Conservation (phyloP, 257 asterid species). For the Anisodus tanguticus region DNA sequence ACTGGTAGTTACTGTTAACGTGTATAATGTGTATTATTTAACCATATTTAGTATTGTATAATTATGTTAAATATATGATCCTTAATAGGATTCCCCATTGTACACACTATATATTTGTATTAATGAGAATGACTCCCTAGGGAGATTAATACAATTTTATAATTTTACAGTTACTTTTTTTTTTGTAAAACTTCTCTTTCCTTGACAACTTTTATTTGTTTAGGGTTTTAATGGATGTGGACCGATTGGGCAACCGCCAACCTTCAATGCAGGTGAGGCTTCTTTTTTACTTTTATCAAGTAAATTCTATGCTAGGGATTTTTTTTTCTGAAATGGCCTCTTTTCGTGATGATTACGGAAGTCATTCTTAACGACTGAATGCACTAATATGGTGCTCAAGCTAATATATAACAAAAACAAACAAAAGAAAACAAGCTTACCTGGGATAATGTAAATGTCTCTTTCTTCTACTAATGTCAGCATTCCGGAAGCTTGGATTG, state of each 20-base stretch:
- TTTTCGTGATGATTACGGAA: neutral
- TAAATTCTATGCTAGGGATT: slow-evolving; percentile 23
- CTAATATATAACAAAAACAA: slow-evolving; percentile 7
- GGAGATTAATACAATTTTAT: too few relatives aligned
- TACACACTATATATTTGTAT: too few relatives aligned
- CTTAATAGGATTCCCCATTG: too few relatives aligned
- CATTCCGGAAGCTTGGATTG: slow-evolving; percentile 90
- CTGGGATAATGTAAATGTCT: slow-evolving; percentile 24
- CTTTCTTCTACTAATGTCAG: slow-evolving; percentile 56
- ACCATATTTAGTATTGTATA: too few relatives aligned
- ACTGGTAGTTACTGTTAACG: neutral
- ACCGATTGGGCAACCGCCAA: slow-evolving; percentile 73
- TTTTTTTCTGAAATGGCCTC: neutral
- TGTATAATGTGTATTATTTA: too few relatives aligned
- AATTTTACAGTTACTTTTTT: neutral
- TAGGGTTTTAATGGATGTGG: slow-evolving; percentile 93
- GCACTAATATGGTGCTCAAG: neutral
- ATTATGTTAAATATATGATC: too few relatives aligned
- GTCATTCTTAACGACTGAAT: slow-evolving; percentile 18
- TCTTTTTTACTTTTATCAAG: slow-evolving; percentile 30
- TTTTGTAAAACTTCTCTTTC: neutral
- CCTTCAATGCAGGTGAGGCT: slow-evolving; percentile 78
- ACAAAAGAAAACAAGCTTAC: neutral
- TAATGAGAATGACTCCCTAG: too few relatives aligned
- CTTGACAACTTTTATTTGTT: slow-evolving; percentile 37